phyloP scores from a whole-genome alignment of 352 stramenopile species.

The Phytophthora nicotianae region DNA sequence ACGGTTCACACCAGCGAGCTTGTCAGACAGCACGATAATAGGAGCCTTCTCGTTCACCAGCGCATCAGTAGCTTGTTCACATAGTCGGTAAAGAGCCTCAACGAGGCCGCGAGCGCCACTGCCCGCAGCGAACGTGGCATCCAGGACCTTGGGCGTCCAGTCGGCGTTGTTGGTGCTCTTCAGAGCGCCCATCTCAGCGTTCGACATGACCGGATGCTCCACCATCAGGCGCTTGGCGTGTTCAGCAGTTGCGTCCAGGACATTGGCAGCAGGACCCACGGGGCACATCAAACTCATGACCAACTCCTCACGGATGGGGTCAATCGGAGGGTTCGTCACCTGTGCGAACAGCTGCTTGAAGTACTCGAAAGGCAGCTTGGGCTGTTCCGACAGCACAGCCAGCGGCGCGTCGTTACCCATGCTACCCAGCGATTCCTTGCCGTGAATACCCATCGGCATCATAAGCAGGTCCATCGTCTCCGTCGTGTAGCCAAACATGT shows the following conservation, averaged over 20 bases:
- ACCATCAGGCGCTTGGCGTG: slow-evolving; percentile 90
- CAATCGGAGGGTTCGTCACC: slow-evolving; percentile 97
- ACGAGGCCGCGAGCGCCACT: slow-evolving; percentile 67
- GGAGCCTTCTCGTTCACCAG: slow-evolving; percentile 79
- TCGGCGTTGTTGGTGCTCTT: slow-evolving; percentile 77
- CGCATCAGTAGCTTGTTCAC: slow-evolving; percentile 92
- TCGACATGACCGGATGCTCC: slow-evolving; percentile 93
- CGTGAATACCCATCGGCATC: slow-evolving; percentile 93
- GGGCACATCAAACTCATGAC: slow-evolving; percentile 97
- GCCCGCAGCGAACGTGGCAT: slow-evolving; percentile 70
- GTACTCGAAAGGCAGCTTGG: slow-evolving; percentile 96
- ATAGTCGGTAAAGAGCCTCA: slow-evolving; percentile 92
- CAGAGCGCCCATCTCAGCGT: slow-evolving; percentile 92
- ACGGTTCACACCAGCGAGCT: slow-evolving; percentile 82
- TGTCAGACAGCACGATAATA: slow-evolving; percentile 94
- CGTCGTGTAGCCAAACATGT: slow-evolving; percentile 96
- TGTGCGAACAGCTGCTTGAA: slow-evolving; percentile 97
- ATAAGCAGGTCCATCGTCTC: slow-evolving; percentile 96
- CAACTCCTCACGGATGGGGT: slow-evolving; percentile 97
- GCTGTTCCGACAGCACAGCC: slow-evolving; percentile 92
- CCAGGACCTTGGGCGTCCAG: slow-evolving; percentile 63
- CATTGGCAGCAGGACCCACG: slow-evolving; percentile 94
- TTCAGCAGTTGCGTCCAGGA: slow-evolving; percentile 86
- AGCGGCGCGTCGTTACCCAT: slow-evolving; percentile 97
- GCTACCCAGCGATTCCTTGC: slow-evolving; percentile 94